These are phyloP conservation scores for Suillus luteus DNA, from an alignment of 768 basidiomycete genomes.

Conservation along the genomic window DNA sequence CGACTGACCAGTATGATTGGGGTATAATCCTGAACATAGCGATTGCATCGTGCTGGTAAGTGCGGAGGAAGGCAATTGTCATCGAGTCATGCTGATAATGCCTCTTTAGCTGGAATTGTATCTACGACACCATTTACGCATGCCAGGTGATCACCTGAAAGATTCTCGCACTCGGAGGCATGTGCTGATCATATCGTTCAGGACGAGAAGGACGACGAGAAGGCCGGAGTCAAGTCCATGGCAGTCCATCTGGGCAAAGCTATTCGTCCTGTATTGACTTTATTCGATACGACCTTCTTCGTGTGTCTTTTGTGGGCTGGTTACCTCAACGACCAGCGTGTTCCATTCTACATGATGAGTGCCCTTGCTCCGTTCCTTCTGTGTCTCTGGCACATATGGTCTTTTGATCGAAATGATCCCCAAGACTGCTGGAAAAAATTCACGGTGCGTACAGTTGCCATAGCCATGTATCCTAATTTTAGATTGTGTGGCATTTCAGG, in stretches of 20 bases:
- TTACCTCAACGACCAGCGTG: neutral
- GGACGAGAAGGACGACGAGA: neutral
- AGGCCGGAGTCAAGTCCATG: neutral
- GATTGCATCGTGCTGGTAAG: neutral
- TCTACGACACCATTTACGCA: neutral
- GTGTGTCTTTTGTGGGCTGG: constrained; percentile 1
- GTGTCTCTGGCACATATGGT: neutral
- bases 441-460: neutral
- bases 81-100: neutral
- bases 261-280: neutral
- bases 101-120: neutral
- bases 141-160: neutral
- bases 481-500: neutral
- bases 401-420: neutral
- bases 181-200: neutral
- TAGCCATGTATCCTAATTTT: neutral
- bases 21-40: neutral
- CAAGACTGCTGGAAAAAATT: neutral
- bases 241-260: neutral
- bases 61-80: neutral
- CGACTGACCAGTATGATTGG: neutral
- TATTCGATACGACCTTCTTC: neutral
- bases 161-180: neutral
- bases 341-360: neutral
- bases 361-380: neutral